Conservation (phyloP, 768 basidiomycete genomes). For the Termitomyces eurrhizus region DNA sequence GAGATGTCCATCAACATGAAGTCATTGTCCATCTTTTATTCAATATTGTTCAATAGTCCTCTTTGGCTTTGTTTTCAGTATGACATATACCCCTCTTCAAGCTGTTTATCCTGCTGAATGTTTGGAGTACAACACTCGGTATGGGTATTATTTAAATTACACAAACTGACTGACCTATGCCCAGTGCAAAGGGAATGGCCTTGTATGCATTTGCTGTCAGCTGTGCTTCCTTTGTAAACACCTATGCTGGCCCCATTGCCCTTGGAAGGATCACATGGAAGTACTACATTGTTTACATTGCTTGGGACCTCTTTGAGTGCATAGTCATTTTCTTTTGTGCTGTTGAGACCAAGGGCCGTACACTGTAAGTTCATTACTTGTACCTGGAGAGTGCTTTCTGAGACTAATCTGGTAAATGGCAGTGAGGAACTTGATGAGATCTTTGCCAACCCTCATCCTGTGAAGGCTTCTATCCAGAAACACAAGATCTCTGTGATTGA, state of each 20-base stretch:
- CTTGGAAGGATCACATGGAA: constrained; percentile 33
- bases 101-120: constrained; percentile 55
- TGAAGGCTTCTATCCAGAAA: constrained; percentile 36
- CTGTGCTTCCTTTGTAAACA: constrained; percentile 44
- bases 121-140: constrained; percentile 50
- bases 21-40: not conserved
- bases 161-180: not conserved
- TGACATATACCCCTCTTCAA: constrained; percentile 58
- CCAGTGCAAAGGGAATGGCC: constrained; percentile 58
- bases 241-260: constrained; percentile 42
- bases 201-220: constrained; percentile 42
- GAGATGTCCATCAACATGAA: constrained; percentile 3
- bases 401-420: not conserved
- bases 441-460: constrained; percentile 32
- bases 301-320: constrained; percentile 37
- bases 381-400: not conserved
- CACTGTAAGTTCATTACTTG: constrained; percentile 27
- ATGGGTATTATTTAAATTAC: not conserved
- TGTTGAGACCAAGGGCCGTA: constrained; percentile 40
- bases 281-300: constrained; percentile 37
- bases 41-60: constrained; percentile 30
- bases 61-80: constrained; percentile 50
- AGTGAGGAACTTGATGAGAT: constrained; percentile 42
- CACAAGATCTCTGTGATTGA: constrained; percentile 35
- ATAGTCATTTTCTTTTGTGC: constrained; percentile 34